A percentile compares a stretch with the other conserved stretches of the same genome.
These are phyloP conservation scores for Paragyromitra xinjiangensis DNA, from an alignment of 495 filamentous ascomycete species.

Conservation along the genomic window DNA sequence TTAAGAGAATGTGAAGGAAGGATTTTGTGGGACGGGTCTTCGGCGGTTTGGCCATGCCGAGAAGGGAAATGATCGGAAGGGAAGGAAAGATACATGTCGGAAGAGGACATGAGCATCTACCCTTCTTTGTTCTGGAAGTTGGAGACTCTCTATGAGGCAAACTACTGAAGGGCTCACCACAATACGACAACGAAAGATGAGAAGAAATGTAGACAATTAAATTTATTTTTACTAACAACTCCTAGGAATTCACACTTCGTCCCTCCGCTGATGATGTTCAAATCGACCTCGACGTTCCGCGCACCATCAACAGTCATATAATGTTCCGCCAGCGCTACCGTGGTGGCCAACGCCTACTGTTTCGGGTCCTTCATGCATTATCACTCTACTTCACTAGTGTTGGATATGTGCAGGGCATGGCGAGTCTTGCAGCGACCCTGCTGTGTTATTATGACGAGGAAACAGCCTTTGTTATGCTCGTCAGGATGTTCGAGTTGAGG, in stretches of 20 bases:
- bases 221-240: constrained; percentile 21
- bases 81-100: not conserved
- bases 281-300: constrained; percentile 95
- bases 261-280: constrained; percentile 91
- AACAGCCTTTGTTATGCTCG: constrained; percentile 91
- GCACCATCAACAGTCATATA: constrained; percentile 94
- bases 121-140: not conserved
- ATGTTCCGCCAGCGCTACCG: constrained; percentile 96
- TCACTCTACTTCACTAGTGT: constrained; percentile 89
- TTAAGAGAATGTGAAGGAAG: not conserved
- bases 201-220: not conserved
- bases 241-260: constrained; percentile 71
- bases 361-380: constrained; percentile 89
- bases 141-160: not conserved
- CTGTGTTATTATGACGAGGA: constrained; percentile 98
- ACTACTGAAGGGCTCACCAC: not conserved
- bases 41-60: not conserved
- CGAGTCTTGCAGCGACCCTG: constrained; percentile 87
- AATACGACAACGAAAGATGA: not conserved
- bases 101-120: not conserved
- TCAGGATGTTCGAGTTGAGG: constrained; percentile 86
- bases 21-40: not conserved
- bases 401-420: constrained; percentile 99
- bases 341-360: constrained; percentile 87
- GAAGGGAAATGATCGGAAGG: not conserved